phyloP scores from a whole-genome alignment of 805 yeast genomes.

The Candida pini region DNA sequence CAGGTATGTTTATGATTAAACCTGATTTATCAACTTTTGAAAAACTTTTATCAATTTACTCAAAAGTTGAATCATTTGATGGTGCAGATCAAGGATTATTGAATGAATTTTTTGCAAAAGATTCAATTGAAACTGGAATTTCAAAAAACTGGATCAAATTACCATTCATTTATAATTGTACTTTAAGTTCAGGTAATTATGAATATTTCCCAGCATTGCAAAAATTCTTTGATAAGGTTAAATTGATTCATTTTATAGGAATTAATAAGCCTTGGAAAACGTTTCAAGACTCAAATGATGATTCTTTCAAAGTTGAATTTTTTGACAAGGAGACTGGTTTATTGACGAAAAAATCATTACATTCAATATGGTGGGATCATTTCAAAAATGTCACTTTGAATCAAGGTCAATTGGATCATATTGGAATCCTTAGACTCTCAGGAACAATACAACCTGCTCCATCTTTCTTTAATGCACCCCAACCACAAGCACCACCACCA shows the following conservation, averaged over 20 bases:
- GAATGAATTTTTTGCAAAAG: slow-evolving; percentile 58
- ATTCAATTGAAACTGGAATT: slow-evolving; percentile 13
- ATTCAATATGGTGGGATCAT: slow-evolving; percentile 27
- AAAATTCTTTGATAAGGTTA: slow-evolving; percentile 31
- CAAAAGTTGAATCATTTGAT: slow-evolving; percentile 46
- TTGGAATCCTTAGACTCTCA: slow-evolving; percentile 16
- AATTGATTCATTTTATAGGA: slow-evolving; percentile 66
- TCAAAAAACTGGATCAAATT: slow-evolving; percentile 53
- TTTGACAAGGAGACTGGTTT: slow-evolving; percentile 11
- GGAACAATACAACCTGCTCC: slow-evolving; percentile 20
- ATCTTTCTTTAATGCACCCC: neutral
- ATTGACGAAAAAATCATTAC: slow-evolving; percentile 13
- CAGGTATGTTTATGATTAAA: slow-evolving; percentile 62
- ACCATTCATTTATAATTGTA: slow-evolving; percentile 82
- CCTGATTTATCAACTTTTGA: slow-evolving; percentile 44
- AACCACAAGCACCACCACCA: neutral
- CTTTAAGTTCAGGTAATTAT: slow-evolving; percentile 34
- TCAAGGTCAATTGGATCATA: slow-evolving; percentile 9
- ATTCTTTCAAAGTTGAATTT: slow-evolving; percentile 2
- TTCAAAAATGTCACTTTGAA: slow-evolving; percentile 6
- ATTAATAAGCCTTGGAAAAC: slow-evolving; percentile 40
- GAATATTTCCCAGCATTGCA: slow-evolving; percentile 31
- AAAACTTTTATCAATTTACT: slow-evolving; percentile 32
- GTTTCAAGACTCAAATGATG: neutral
- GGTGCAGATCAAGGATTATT: slow-evolving; percentile 92